Percentiles rank a stretch among this genome's conserved stretches.
phyloP scores from a whole-genome alignment of 495 filamentous ascomycete genomes.

The Massariosphaeria phaeospora region DNA sequence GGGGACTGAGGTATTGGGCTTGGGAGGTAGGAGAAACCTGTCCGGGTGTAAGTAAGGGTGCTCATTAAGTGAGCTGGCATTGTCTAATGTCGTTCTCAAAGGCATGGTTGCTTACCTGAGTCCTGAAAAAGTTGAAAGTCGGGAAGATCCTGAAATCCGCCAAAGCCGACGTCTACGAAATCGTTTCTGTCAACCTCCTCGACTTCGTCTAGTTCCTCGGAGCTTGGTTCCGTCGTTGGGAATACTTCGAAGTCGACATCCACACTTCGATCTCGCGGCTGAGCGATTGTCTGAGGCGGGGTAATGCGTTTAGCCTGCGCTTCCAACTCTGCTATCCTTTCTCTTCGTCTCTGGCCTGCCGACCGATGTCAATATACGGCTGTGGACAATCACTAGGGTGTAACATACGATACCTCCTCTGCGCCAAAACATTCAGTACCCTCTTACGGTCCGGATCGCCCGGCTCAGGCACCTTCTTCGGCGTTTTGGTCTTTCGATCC shows the following conservation, averaged over 20 bases:
- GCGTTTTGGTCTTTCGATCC: slow-evolving; percentile 14
- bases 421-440: slow-evolving; percentile 48
- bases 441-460: slow-evolving; percentile 46
- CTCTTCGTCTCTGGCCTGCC: slow-evolving; percentile 27
- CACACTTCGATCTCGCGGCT: background rate
- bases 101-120: background rate
- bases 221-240: background rate
- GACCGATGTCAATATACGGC: background rate
- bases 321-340: slow-evolving; percentile 28
- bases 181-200: slow-evolving; percentile 9
- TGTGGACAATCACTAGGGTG: background rate
- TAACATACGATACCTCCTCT: slow-evolving; percentile 48
- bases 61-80: too few species aligned
- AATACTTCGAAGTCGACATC: slow-evolving; percentile 1
- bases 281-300: background rate
- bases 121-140: slow-evolving; percentile 22
- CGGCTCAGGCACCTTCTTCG: slow-evolving; percentile 15
- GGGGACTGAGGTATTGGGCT: background rate
- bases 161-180: slow-evolving; percentile 1
- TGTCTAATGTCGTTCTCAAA: too few species aligned
- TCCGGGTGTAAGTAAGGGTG: background rate
- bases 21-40: background rate
- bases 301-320: slow-evolving; percentile 11
- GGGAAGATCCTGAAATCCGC: slow-evolving; percentile 10
- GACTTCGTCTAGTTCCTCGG: background rate